Percentiles rank a stretch among this genome's conserved stretches.
Conservation (phyloP, 768 basidiomycete species). For the Erythrobasidium yunnanense region DNA sequence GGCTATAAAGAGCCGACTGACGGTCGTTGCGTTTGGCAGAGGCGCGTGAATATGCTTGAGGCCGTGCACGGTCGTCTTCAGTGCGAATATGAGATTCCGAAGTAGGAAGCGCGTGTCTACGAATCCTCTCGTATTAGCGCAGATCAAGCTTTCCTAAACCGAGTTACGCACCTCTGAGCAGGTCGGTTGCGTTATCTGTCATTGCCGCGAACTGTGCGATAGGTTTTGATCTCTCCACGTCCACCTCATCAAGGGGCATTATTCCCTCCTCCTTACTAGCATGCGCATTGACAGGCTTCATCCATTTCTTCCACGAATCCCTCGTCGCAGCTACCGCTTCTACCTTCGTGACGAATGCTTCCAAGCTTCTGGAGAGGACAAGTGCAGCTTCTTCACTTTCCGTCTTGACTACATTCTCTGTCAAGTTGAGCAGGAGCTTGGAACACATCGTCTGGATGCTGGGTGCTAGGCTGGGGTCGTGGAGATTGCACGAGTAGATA, state of each 20-base stretch:
- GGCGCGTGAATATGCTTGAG: constrained; percentile 70
- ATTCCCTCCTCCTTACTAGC: constrained; percentile 18
- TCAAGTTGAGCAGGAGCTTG: constrained; percentile 81
- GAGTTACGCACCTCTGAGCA: constrained; percentile 62
- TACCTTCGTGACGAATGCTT: constrained; percentile 72
- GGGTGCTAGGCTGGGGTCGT: constrained; percentile 69
- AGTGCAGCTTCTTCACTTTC: constrained; percentile 64
- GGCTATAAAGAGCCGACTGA: constrained; percentile 76
- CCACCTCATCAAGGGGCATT: constrained; percentile 49
- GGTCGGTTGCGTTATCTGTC: constrained; percentile 68
- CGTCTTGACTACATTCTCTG: constrained; percentile 60
- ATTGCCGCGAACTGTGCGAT: constrained; percentile 66
- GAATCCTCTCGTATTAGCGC: neutral
- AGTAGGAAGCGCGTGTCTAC: constrained; percentile 76
- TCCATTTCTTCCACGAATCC: constrained; percentile 37
- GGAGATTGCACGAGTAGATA: constrained; percentile 75
- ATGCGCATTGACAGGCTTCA: neutral
- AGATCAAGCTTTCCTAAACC: neutral
- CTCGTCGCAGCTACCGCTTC: constrained; percentile 61
- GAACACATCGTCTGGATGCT: constrained; percentile 79
- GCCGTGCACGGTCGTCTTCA: constrained; percentile 64
- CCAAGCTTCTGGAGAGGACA: constrained; percentile 64
- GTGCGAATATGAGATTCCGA: constrained; percentile 75
- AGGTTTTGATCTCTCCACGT: constrained; percentile 76
- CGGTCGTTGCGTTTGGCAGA: constrained; percentile 69